These are phyloP conservation scores for Tricholoma sp. DNA, from an alignment of 768 basidiomycete genomes.

Conservation along the genomic window DNA sequence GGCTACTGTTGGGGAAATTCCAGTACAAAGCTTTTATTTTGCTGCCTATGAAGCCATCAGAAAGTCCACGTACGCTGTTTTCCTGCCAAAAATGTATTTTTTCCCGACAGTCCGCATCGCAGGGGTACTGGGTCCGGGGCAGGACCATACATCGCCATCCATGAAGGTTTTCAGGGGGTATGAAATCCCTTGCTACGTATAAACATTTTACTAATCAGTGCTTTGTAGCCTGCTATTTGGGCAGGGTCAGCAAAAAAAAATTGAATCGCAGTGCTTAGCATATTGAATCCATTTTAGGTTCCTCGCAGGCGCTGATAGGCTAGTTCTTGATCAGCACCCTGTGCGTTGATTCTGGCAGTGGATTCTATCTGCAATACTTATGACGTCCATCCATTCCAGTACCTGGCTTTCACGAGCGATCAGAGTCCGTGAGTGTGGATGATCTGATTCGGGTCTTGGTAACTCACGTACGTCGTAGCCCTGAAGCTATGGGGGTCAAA, in stretches of 20 bases:
- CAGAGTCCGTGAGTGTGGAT: slow-evolving; percentile 32
- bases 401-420: slow-evolving; percentile 40
- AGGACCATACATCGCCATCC: slow-evolving; percentile 50
- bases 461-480: slow-evolving; percentile 20
- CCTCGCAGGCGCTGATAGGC: slow-evolving; percentile 53
- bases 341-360: slow-evolving; percentile 1
- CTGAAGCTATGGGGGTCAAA: slow-evolving; percentile 34
- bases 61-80: slow-evolving; percentile 31
- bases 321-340: slow-evolving; percentile 63
- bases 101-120: slow-evolving; percentile 52
- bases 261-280: slow-evolving; percentile 8
- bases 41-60: slow-evolving; percentile 44
- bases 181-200: slow-evolving; percentile 21
- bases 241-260: slow-evolving; percentile 30
- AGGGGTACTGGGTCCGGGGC: slow-evolving; percentile 72
- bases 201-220: slow-evolving; percentile 7
- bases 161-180: slow-evolving; percentile 53
- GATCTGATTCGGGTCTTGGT: neutral
- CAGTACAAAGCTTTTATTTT: slow-evolving; percentile 53
- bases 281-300: slow-evolving; percentile 25
- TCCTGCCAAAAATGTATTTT: slow-evolving; percentile 8
- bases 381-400: slow-evolving; percentile 35
- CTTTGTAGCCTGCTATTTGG: slow-evolving; percentile 36
- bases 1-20: slow-evolving; percentile 45
- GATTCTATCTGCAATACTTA: neutral